Conservation (phyloP, 768 basidiomycete species). For the Dioszegia hungarica region DNA sequence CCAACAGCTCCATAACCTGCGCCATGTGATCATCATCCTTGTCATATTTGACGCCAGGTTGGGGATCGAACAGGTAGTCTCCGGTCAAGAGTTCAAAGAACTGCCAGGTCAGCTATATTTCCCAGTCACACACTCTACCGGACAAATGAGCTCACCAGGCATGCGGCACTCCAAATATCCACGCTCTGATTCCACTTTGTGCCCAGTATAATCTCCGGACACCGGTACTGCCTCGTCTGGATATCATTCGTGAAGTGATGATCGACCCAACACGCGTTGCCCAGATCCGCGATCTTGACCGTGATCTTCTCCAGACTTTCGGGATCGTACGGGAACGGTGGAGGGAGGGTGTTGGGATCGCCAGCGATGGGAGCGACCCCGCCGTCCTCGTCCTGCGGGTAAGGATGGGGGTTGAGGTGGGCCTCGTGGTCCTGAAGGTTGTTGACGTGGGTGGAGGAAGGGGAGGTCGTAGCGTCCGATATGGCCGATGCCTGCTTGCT, state of each 20-base stretch:
- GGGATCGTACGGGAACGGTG: conserved; percentile 48
- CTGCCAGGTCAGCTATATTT: conserved; percentile 50
- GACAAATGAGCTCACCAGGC: conserved; percentile 61
- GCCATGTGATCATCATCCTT: conserved; percentile 98
- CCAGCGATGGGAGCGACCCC: conserved; percentile 48
- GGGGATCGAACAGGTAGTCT: conserved; percentile 96
- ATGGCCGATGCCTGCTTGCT: conserved; percentile 19
- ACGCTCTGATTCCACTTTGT: conserved; percentile 93
- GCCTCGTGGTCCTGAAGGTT: conserved; percentile 38
- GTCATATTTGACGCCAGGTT: conserved; percentile 86
- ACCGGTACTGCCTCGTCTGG: conserved; percentile 94
- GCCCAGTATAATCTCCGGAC: conserved; percentile 94
- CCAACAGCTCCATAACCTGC: conserved; percentile 93
- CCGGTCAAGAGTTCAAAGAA: conserved; percentile 95
- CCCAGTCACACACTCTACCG: background rate
- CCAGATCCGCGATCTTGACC: conserved; percentile 97
- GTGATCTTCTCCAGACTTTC: conserved; percentile 59
- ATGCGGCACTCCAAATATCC: conserved; percentile 94
- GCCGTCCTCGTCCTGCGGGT: conserved; percentile 13
- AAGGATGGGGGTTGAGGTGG: conserved; percentile 36
- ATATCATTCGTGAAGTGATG: conserved; percentile 98
- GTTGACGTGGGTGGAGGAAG: conserved; percentile 41
- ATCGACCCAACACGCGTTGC: conserved; percentile 86
- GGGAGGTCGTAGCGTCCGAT: conserved; percentile 20
- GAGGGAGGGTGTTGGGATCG: conserved; percentile 52